A percentile compares a stretch with the other conserved stretches of the same genome.
These are phyloP conservation scores for Helichrysum umbraculigerum DNA, from an alignment of 129 eudicot genomes.

Conservation along the genomic window DNA sequence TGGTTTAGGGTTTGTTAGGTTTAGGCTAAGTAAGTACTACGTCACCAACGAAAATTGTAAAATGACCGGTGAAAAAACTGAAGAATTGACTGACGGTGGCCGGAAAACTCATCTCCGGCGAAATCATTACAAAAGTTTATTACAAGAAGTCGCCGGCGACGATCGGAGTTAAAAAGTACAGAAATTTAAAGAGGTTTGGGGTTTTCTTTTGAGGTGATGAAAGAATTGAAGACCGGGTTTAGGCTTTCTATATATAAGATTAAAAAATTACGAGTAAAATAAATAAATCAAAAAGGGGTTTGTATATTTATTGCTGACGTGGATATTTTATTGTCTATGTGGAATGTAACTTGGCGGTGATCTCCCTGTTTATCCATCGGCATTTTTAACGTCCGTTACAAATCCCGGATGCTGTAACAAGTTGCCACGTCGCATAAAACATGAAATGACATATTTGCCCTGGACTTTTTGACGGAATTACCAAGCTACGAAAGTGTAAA, in stretches of 20 bases:
- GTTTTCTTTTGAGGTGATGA: slow-evolving; percentile 13
- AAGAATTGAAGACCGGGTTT: slow-evolving; percentile 18
- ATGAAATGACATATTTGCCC: too few species aligned
- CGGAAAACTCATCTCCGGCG: slow-evolving; percentile 43
- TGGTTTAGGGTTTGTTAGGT: slow-evolving; percentile 53
- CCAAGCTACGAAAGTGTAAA: too few species aligned
- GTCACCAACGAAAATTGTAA: slow-evolving; percentile 20
- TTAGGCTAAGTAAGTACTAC: slow-evolving; percentile 34
- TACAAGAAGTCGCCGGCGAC: slow-evolving; percentile 24
- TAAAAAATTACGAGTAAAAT: too few species aligned
- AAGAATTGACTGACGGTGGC: slow-evolving; percentile 10
- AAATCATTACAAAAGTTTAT: slow-evolving; percentile 4
- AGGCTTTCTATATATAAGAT: slow-evolving; percentile 28
- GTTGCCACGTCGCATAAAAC: too few species aligned
- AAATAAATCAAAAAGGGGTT: neutral
- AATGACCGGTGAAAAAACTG: slow-evolving; percentile 27
- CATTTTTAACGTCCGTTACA: slow-evolving; percentile 38
- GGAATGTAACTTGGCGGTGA: slow-evolving; percentile 40
- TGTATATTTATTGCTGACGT: slow-evolving; percentile 34
- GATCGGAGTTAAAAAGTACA: slow-evolving; percentile 18
- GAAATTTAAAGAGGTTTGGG: neutral
- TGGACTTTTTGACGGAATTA: too few species aligned
- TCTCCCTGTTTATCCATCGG: neutral
- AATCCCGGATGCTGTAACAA: too few species aligned
- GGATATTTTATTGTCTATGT: slow-evolving; percentile 34